Conservation (phyloP, 768 basidiomycete species). For the Pleurotus citrinopileatus region DNA sequence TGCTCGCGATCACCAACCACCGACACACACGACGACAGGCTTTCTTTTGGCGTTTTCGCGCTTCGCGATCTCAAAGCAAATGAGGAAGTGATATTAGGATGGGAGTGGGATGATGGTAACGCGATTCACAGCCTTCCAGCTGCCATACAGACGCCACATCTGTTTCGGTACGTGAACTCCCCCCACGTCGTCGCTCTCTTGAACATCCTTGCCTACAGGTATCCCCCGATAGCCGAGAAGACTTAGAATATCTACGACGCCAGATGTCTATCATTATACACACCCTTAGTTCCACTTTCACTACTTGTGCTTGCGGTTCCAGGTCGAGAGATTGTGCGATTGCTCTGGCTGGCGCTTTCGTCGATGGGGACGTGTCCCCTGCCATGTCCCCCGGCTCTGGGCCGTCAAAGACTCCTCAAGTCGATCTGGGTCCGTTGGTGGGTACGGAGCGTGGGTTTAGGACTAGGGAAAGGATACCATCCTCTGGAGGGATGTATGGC, state of each 20-base stretch:
- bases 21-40: constrained; percentile 25
- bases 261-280: constrained; percentile 73
- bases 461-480: constrained; percentile 54
- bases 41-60: constrained; percentile 82
- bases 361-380: constrained; percentile 25
- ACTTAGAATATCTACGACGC: constrained; percentile 50
- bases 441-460: constrained; percentile 59
- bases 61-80: constrained; percentile 67
- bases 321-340: constrained; percentile 61
- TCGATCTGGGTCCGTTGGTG: constrained; percentile 64
- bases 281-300: constrained; percentile 66
- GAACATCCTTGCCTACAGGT: constrained; percentile 8
- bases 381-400: neutral
- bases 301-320: constrained; percentile 72
- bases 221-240: constrained; percentile 34
- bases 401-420: neutral
- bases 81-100: constrained; percentile 87
- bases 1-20: constrained; percentile 25
- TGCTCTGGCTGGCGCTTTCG: constrained; percentile 62
- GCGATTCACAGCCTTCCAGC: constrained; percentile 78
- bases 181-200: constrained; percentile 8
- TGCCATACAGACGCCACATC: constrained; percentile 52
- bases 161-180: constrained; percentile 51
- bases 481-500: constrained; percentile 61
- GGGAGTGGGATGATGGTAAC: constrained; percentile 97